A percentile compares a stretch with the other conserved stretches of the same genome.
Conservation (phyloP, 2,329 filamentous ascomycete genomes). For the Sporothrix mexicana region DNA sequence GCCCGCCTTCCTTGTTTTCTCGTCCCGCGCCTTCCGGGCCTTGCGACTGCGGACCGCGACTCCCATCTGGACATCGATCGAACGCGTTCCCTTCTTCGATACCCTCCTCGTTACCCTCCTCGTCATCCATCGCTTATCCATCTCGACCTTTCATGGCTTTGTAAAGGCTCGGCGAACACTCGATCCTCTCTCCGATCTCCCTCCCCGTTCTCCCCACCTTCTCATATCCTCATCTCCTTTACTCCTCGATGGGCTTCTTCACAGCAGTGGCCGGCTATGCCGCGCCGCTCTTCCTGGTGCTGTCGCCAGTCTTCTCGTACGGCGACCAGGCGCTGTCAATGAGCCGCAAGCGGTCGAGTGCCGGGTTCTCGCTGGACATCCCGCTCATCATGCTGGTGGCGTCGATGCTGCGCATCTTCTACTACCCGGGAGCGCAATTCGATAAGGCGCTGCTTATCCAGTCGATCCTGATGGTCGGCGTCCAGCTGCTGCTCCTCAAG, state of each 20-base stretch:
- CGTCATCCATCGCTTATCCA: background rate
- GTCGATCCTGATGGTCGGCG: slow-evolving; percentile 67
- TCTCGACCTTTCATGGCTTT: slow-evolving; percentile 26
- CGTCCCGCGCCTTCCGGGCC: background rate
- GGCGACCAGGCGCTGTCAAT: slow-evolving; percentile 70
- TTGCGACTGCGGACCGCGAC: background rate
- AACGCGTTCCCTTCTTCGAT: background rate
- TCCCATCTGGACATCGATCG: background rate
- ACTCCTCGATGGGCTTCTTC: slow-evolving; percentile 50
- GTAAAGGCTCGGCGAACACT: background rate
- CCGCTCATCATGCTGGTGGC: slow-evolving; percentile 75
- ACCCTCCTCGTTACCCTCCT: background rate
- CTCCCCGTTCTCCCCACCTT: slow-evolving; percentile 2
- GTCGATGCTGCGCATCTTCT: slow-evolving; percentile 71
- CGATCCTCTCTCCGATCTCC: background rate
- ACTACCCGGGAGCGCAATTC: slow-evolving; percentile 70
- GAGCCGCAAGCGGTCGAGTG: slow-evolving; percentile 65
- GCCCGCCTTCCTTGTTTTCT: background rate
- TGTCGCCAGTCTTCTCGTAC: slow-evolving; percentile 69
- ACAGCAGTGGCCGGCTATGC: slow-evolving; percentile 59
- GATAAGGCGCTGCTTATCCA: slow-evolving; percentile 68
- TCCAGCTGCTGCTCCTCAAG: slow-evolving; percentile 69
- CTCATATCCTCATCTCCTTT: background rate
- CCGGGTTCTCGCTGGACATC: slow-evolving; percentile 65
- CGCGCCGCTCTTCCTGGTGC: slow-evolving; percentile 67